Conservation (phyloP, 768 basidiomycete species). For the Naematelia encephala region DNA sequence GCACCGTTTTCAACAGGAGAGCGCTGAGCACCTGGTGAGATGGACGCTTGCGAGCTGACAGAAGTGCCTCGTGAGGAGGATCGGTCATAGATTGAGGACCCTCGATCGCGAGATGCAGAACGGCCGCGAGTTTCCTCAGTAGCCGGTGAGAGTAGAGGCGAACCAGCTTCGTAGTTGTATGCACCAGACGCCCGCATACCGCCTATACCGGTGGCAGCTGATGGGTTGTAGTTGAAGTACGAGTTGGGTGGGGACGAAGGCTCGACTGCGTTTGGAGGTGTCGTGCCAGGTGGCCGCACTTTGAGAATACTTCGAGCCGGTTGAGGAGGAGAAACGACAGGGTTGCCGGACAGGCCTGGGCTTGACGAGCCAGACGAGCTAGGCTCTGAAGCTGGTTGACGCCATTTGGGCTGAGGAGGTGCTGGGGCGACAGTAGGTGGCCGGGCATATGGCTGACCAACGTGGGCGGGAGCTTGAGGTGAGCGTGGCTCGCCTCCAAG, state of each 20-base stretch:
- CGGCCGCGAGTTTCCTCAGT: conserved; percentile 14
- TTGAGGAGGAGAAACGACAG: conserved; percentile 10
- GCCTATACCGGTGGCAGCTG: conserved; percentile 50
- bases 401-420: conserved; percentile 38
- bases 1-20: conserved; percentile 12
- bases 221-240: conserved; percentile 51
- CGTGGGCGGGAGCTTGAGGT: conserved; percentile 1
- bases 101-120: conserved; percentile 13
- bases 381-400: conserved; percentile 11
- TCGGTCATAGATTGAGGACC: conserved; percentile 19
- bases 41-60: conserved; percentile 17
- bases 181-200: conserved; percentile 35
- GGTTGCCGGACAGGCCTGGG: conserved; percentile 3
- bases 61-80: conserved; percentile 34
- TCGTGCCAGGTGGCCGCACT: conserved; percentile 35
- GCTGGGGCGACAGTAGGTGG: conserved; percentile 34
- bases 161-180: conserved; percentile 15
- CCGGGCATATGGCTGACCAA: conserved; percentile 1
- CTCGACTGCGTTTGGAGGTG: conserved; percentile 17
- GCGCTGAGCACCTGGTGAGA: conserved; percentile 15
- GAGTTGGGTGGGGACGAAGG: conserved; percentile 34
- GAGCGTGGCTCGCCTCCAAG: conserved; percentile 52
- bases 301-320: conserved; percentile 50
- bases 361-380: conserved; percentile 7
- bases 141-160: conserved; percentile 15